Base-by-base conservation (phyloP, 139 green algal species). In the Mesostigma viride region DNA sequence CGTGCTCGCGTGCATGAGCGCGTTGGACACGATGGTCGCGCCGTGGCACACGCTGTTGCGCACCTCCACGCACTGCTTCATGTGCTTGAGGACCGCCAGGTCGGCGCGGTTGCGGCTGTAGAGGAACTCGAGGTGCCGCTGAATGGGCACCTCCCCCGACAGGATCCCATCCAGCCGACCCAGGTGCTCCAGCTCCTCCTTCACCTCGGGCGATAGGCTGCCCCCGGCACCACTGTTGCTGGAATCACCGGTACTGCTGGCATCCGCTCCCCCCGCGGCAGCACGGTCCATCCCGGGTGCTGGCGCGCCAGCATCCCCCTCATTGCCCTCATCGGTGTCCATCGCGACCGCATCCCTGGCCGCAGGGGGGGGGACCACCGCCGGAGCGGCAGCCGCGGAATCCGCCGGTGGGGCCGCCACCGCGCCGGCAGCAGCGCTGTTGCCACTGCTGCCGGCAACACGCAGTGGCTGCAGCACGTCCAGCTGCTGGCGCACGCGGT, bases 81-180 rank as follows among this genome's bases (percentile, higher is more conserved):
- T 90, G 80, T 89, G 88, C 72, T 92, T 92, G 58, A 97, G 76
- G 27, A 97, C 79, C 64, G 87, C 79, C 46, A 92, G 75, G 36
- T 83, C 77, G 0, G 75, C 64, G n/a, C 47, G 47, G 58, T 69
- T 73, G 28, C 62, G 33, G 1, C n/a, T 82, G 26, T 62, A 62
- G 67, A 99, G 75, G 78, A 99, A 99, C 77, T 98, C 86, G 35
- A 96, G 84, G 71, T 91, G 81, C 35, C 96, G 82, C 31, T 82
- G 76, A 61, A 97, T 91, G 40, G 93, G 84, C 14, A 82, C 82
- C 28, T 85, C 82, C 40, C 93, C 93, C 0, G 81, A 87, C 44
- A 99, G 58, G 36, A 96, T 88, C 46, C 79, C 80, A 58, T 79
- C 76, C 47, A 94, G 65, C 64, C 72, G 75, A 14, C 32, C 24